phyloP scores from a whole-genome alignment of 2,329 filamentous ascomycete species.

The Colletotrichum karsti region DNA sequence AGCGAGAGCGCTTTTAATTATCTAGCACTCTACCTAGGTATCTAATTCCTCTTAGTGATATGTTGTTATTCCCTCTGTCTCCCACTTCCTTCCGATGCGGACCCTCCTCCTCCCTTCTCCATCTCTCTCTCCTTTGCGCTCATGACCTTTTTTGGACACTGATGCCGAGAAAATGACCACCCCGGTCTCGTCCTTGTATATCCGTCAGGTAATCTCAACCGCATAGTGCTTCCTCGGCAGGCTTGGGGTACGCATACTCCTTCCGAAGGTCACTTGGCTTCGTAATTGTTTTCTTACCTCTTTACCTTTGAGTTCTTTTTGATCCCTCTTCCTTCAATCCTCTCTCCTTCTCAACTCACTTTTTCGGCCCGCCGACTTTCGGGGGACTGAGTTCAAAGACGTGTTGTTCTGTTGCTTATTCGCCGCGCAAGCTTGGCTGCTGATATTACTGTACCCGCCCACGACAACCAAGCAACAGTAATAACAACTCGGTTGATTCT shows the following conservation, averaged over 20 bases:
- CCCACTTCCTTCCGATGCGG: slow-evolving; percentile 2
- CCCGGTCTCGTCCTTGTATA: not conserved
- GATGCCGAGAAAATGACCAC: not conserved
- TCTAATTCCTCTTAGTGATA: not conserved
- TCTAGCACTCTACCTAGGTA: too few relatives aligned
- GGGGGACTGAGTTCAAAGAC: not conserved
- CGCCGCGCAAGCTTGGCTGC: not conserved
- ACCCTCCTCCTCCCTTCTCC: not conserved
- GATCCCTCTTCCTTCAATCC: not conserved
- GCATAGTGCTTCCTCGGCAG: not conserved
- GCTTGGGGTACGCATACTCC: not conserved
- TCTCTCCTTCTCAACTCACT: not conserved
- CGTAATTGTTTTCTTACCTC: not conserved
- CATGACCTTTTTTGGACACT: slow-evolving; percentile 6
- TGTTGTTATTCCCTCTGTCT: not conserved
- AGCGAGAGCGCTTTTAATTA: too few relatives aligned
- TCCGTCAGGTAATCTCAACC: not conserved
- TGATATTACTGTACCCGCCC: not conserved
- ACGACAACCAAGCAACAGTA: not conserved
- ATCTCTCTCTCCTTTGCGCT: not conserved
- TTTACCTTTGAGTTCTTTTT: not conserved
- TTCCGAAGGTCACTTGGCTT: not conserved
- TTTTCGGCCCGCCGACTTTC: not conserved
- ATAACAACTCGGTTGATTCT: not conserved
- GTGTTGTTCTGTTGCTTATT: not conserved